phyloP scores from a whole-genome alignment of 1,284 basidiomycete genomes.

The Athelia sp. region DNA sequence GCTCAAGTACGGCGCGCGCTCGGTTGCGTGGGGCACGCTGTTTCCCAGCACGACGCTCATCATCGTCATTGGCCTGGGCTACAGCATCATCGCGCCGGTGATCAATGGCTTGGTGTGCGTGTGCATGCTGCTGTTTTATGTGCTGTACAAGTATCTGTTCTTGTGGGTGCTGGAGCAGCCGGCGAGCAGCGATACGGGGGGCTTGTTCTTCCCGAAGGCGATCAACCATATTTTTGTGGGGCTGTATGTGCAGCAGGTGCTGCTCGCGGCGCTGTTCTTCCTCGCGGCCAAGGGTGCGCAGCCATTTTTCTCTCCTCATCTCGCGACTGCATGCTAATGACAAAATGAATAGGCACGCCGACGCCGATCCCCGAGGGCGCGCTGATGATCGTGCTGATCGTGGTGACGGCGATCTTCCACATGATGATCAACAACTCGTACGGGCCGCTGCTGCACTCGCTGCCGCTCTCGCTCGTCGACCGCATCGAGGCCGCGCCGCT shows the following conservation, averaged over 20 bases:
- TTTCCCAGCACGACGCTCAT: constrained; percentile 76
- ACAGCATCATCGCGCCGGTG: constrained; percentile 59
- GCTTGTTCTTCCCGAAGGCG: constrained; percentile 93
- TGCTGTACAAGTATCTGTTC: constrained; percentile 88
- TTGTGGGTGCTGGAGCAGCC: constrained; percentile 78
- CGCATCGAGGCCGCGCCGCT: constrained; percentile 41
- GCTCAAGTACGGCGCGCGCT: constrained; percentile 68
- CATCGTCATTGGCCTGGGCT: constrained; percentile 67
- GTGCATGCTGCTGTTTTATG: constrained; percentile 83
- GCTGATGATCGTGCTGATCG: constrained; percentile 81
- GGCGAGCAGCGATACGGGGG: constrained; percentile 79
- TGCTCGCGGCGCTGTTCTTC: constrained; percentile 86
- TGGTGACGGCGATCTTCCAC: constrained; percentile 71
- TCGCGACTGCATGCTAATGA: constrained; percentile 39
- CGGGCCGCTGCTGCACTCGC: constrained; percentile 54
- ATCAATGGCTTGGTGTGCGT: constrained; percentile 87
- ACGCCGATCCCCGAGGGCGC: constrained; percentile 70
- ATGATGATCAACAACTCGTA: constrained; percentile 66
- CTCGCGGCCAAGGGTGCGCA: constrained; percentile 45
- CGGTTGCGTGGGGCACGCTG: constrained; percentile 80
- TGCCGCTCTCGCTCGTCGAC: constrained; percentile 79
- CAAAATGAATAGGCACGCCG: no score
- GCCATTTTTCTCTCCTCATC: no score
- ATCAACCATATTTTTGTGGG: constrained; percentile 94
- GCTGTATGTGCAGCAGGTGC: constrained; percentile 81